Percentiles rank a stretch among this genome's conserved stretches.
Evolutionary conservation across 306 rosid species (phyloP).

Genomic region (Cucumis hystrix): DNA sequence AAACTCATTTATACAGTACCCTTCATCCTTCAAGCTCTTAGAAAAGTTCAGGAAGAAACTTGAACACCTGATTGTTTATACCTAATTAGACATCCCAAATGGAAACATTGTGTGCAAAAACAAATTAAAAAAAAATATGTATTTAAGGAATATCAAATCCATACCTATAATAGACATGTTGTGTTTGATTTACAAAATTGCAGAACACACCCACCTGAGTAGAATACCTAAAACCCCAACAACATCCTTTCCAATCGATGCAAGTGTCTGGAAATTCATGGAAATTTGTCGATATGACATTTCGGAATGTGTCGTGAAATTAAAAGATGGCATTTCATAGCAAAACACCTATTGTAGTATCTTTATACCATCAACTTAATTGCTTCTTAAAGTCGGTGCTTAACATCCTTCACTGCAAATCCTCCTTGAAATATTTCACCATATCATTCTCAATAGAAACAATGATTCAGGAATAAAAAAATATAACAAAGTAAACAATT

Average conservation of each 20-base stretch:
- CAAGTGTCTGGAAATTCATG: no score
- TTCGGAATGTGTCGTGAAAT: no score
- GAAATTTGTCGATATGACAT: no score
- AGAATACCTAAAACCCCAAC: no score
- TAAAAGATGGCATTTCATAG: no score
- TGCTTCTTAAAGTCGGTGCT: conserved; percentile 94
- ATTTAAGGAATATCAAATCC: not conserved
- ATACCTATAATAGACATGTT: conserved; percentile 83
- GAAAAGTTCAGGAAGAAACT: conserved; percentile 83
- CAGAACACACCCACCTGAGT: no score
- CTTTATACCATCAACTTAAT: no score
- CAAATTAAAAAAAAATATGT: not conserved
- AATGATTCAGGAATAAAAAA: conserved; percentile 7
- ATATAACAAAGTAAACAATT: not conserved
- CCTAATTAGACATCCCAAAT: not conserved
- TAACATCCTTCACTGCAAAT: conserved; percentile 82
- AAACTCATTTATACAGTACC: conserved; percentile 63
- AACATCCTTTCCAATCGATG: no score
- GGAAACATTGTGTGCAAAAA: not conserved
- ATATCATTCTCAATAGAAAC: conserved; percentile 62
- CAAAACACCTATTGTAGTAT: no score
- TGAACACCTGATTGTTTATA: conserved; percentile 58
- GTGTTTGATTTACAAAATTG: no score
- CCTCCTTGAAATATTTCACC: conserved; percentile 91
- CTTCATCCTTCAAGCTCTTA: conserved; percentile 73